Conservation (phyloP, 139 green algal genomes). For the Chlamydomonas urium region DNA sequence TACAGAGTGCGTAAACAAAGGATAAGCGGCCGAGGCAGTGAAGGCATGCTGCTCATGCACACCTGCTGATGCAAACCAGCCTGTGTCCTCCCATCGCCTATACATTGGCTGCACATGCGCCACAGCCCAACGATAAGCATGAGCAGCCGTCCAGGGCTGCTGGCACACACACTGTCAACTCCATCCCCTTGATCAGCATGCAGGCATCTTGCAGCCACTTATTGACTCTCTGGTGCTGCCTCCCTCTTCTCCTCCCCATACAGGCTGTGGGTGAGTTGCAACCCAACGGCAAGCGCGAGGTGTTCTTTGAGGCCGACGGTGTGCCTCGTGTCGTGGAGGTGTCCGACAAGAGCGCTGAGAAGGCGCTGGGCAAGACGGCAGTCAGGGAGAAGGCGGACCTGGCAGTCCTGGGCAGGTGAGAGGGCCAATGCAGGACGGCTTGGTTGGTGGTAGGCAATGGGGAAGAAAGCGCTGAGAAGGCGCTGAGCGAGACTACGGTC, state of each 20-base stretch:
- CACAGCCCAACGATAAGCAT: slow-evolving; percentile 20
- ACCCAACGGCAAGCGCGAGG: slow-evolving; percentile 68
- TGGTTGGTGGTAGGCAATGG: slow-evolving; percentile 8
- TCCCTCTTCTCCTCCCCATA: slow-evolving; percentile 15
- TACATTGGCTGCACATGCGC: too few species aligned
- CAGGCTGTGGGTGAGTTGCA: slow-evolving; percentile 79
- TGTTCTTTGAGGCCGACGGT: slow-evolving; percentile 93
- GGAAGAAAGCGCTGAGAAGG: slow-evolving; percentile 39
- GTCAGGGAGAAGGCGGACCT: slow-evolving; percentile 35
- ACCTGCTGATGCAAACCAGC: too few species aligned
- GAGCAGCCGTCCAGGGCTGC: too few species aligned
- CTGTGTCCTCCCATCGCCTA: too few species aligned
- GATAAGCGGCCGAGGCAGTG: too few species aligned
- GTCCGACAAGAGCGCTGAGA: slow-evolving; percentile 39
- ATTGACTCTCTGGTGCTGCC: not conserved
- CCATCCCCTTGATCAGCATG: too few species aligned
- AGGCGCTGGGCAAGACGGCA: slow-evolving; percentile 35
- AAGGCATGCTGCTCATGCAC: too few species aligned
- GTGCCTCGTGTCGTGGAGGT: slow-evolving; percentile 87
- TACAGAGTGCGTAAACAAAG: too few species aligned
- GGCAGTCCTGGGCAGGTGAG: slow-evolving; percentile 18
- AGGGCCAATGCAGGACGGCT: not conserved
- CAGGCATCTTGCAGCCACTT: too few species aligned
- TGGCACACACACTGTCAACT: too few species aligned
- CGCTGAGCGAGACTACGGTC: too few species aligned